Base-by-base conservation (phyloP, 768 basidiomycete genomes). In the Amyloporia xantha region DNA sequence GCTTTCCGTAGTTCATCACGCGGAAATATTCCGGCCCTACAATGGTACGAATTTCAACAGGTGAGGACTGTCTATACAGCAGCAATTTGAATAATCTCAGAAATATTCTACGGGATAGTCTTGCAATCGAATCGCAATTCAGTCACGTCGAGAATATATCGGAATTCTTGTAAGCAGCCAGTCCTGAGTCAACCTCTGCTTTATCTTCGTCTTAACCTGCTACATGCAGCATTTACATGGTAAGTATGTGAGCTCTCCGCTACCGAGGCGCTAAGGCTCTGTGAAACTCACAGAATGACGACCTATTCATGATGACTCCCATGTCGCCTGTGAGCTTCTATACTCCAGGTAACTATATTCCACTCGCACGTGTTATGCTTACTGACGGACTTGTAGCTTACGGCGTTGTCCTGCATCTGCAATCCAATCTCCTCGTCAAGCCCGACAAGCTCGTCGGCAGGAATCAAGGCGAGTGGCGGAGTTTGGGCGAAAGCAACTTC, bases 231-330 rank as follows among this genome's bases (percentile, higher is more conserved):
- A 46, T 62, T 44, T 62, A 62, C 42, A 50, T 59, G 54, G 61
- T 62, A 4, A 26, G 59, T 36, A 17, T 7, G 25, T 38, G 20
- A 12, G n/a, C n/a, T n/a, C n/a, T n/a, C n/a, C n/a, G n/a, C n/a
- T n/a, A n/a, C n/a, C n/a, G n/a, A n/a, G n/a, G n/a, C n/a, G n/a
- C n/a, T n/a, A n/a, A n/a, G n/a, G n/a, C n/a, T n/a, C n/a, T n/a
- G n/a, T n/a, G n/a, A n/a, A n/a, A n/a, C n/a, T n/a, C n/a, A n/a
- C 50, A 67, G 58, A 73, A 73, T 50, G 71, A 73, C 54, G 72
- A 73, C 55, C 67, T 69, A 45, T 73, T 68, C 56, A 55, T 72
- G 54, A 20, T 59, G 24, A 51, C 55, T 41, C 58, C 64, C 5
- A 44, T 67, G 4, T 57, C 64, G 9, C 62, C 63, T 10, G 56